phyloP scores from a whole-genome alignment of 495 filamentous ascomycete genomes.

The Podospora conica region DNA sequence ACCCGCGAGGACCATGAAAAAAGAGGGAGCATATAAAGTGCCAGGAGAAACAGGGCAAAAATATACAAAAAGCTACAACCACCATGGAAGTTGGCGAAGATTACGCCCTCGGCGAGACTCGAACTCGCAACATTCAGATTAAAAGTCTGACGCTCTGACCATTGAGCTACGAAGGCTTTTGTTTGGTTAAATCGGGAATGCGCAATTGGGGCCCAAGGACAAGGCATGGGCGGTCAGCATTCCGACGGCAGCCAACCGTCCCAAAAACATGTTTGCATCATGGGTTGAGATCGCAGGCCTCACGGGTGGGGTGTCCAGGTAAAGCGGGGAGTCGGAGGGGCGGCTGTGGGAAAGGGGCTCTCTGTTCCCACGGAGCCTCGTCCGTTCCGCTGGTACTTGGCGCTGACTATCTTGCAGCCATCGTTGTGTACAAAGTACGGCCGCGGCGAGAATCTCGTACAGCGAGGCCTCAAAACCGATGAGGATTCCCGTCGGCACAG shows the following conservation, averaged over 20 bases:
- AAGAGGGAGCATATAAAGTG: background rate
- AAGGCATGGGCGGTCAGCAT: background rate
- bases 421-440: background rate
- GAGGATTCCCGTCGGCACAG: background rate
- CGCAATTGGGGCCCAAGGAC: background rate
- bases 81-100: background rate
- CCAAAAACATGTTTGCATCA: background rate
- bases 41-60: constrained; percentile 8
- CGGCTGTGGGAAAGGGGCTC: background rate
- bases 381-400: background rate
- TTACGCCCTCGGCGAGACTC: constrained; percentile 28
- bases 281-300: background rate
- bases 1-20: background rate
- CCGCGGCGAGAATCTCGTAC: background rate
- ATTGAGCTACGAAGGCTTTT: constrained; percentile 25
- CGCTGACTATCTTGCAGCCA: background rate
- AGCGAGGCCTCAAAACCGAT: background rate
- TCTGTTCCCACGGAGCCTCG: background rate
- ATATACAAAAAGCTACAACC: background rate
- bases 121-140: constrained; percentile 33
- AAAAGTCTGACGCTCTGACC: constrained; percentile 32
- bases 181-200: background rate
- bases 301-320: background rate
- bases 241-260: background rate
- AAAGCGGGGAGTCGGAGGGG: background rate